Conservation (phyloP, 2,329 filamentous ascomycete species). For the Paecilomyces sp. region DNA sequence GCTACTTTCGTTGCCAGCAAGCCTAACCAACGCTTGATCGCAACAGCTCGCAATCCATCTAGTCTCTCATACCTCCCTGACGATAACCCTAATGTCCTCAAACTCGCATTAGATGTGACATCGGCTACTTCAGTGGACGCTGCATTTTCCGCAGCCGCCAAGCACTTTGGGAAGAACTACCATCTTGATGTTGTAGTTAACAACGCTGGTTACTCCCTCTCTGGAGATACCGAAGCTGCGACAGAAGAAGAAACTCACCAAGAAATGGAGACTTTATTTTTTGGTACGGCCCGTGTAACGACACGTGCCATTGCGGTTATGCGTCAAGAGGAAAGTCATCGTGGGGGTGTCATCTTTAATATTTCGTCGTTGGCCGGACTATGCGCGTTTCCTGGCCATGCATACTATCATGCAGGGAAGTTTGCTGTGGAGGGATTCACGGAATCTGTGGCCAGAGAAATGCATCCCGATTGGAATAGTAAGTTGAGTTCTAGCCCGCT, state of each 20-base stretch:
- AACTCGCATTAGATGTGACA: slow-evolving; percentile 43
- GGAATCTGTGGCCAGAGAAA: slow-evolving; percentile 13
- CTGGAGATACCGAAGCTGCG: slow-evolving; percentile 13
- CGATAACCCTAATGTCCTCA: slow-evolving; percentile 33
- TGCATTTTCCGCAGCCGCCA: slow-evolving; percentile 26
- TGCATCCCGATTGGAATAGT: slow-evolving; percentile 14
- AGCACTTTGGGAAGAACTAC: slow-evolving; percentile 20
- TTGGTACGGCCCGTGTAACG: slow-evolving; percentile 34
- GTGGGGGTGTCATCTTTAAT: slow-evolving; percentile 13
- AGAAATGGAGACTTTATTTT: slow-evolving; percentile 18
- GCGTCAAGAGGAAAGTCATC: slow-evolving; percentile 23
- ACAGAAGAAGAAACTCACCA: slow-evolving; percentile 8
- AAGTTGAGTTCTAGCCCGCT: not conserved
- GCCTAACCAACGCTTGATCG: slow-evolving; percentile 36
- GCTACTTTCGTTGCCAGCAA: slow-evolving; percentile 30
- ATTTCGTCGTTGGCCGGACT: slow-evolving; percentile 13
- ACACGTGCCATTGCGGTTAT: slow-evolving; percentile 32
- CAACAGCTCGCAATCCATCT: slow-evolving; percentile 41
- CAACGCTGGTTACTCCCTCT: slow-evolving; percentile 14
- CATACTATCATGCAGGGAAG: slow-evolving; percentile 14
- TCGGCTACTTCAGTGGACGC: slow-evolving; percentile 27
- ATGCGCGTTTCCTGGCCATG: slow-evolving; percentile 11
- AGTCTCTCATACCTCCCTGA: slow-evolving; percentile 37
- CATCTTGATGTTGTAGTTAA: slow-evolving; percentile 24
- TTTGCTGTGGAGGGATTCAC: slow-evolving; percentile 16